Evolutionary conservation across 495 filamentous ascomycete species (phyloP).

Genomic region (Penicillium waksmanii): DNA sequence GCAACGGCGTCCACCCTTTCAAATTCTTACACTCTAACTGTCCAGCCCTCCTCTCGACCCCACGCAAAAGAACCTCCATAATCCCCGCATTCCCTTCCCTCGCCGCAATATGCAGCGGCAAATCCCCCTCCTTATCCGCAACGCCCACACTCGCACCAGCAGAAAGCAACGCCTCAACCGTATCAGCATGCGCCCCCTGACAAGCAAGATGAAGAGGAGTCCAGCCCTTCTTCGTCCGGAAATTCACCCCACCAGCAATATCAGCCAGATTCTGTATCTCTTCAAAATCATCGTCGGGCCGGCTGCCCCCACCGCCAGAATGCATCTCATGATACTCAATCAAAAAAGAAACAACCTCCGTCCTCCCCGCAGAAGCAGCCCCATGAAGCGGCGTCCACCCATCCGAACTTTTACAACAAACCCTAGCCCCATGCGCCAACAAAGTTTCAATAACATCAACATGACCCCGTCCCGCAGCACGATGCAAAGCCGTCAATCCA

Average conservation of each 20-base stretch:
- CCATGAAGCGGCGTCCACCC: neutral
- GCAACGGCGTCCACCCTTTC: constrained; percentile 1
- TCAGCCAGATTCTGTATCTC: neutral
- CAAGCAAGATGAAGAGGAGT: neutral
- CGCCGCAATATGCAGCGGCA: neutral
- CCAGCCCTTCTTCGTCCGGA: neutral
- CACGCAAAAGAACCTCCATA: constrained; percentile 1
- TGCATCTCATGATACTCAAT: neutral
- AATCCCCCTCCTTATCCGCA: neutral
- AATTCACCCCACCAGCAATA: neutral
- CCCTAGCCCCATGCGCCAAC: neutral
- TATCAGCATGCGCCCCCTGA: constrained; percentile 1
- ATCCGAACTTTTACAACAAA: neutral
- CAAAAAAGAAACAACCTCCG: neutral
- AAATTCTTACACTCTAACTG: neutral
- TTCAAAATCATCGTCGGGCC: neutral
- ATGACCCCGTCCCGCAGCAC: neutral
- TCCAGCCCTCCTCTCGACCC: neutral
- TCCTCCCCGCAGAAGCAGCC: neutral
- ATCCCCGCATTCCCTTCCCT: constrained; percentile 1
- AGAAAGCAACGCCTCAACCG: neutral
- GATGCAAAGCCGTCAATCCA: constrained; percentile 1
- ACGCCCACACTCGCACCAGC: neutral
- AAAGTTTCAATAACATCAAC: neutral
- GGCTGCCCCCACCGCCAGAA: neutral